These are phyloP conservation scores for Simplicillium aogashimaense DNA, from an alignment of 2,329 filamentous ascomycete genomes.

Conservation along the genomic window DNA sequence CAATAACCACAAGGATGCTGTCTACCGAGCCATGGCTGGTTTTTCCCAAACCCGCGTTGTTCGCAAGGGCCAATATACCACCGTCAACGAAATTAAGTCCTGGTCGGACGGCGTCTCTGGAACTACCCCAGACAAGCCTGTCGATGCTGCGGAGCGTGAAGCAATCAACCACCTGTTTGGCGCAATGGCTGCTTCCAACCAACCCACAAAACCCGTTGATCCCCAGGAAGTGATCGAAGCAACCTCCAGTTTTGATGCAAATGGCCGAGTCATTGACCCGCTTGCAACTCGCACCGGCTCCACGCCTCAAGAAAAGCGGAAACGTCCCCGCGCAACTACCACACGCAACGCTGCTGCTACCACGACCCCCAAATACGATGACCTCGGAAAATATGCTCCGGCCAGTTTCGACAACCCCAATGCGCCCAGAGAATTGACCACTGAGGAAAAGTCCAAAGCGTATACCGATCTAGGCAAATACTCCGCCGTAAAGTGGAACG, in stretches of 20 bases:
- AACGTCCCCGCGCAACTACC: background rate
- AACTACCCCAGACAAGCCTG: slow-evolving; percentile 27
- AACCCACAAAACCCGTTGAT: slow-evolving; percentile 5
- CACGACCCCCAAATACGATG: slow-evolving; percentile 20
- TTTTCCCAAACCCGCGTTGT: slow-evolving; percentile 1
- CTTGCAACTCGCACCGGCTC: slow-evolving; percentile 46
- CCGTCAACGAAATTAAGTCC: slow-evolving; percentile 22
- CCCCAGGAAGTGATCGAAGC: slow-evolving; percentile 14
- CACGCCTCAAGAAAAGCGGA: slow-evolving; percentile 12
- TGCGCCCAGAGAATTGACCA: slow-evolving; percentile 13
- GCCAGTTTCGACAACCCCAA: slow-evolving; percentile 17
- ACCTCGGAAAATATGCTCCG: slow-evolving; percentile 22
- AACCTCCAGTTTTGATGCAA: slow-evolving; percentile 8
- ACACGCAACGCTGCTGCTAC: no score
- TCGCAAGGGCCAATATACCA: slow-evolving; percentile 21
- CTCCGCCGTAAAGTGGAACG: slow-evolving; percentile 14
- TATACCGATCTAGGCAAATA: slow-evolving; percentile 19
- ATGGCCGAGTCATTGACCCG: slow-evolving; percentile 36
- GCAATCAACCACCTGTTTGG: slow-evolving; percentile 34
- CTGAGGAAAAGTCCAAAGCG: slow-evolving; percentile 15
- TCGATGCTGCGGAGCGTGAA: slow-evolving; percentile 33
- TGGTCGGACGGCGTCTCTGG: slow-evolving; percentile 26
- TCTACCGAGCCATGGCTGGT: slow-evolving; percentile 31
- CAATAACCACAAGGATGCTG: slow-evolving; percentile 21
- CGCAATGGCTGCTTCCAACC: slow-evolving; percentile 10